Evolutionary conservation across 768 basidiomycete genomes (phyloP).

Genomic region (Mycena vitilis): DNA sequence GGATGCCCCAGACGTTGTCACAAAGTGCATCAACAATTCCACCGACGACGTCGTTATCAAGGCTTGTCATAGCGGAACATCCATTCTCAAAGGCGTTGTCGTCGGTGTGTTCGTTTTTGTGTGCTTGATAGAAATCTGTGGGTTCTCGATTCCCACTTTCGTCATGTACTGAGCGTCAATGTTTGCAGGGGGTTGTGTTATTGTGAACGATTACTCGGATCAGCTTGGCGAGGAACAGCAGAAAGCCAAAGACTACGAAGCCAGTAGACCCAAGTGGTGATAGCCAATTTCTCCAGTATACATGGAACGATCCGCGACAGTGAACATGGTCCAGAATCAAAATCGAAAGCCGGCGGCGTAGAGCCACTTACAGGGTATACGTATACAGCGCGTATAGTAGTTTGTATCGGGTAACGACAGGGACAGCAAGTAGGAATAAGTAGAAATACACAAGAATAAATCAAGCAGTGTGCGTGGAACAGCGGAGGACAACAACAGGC

Average conservation of each 20-base stretch:
- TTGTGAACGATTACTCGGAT: constrained; percentile 56
- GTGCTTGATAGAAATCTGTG: constrained; percentile 63
- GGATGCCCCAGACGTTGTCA: constrained; percentile 51
- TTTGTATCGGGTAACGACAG: not conserved
- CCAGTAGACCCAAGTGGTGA: constrained; percentile 46
- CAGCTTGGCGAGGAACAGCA: constrained; percentile 60
- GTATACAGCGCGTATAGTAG: not conserved
- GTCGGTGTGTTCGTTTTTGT: constrained; percentile 55
- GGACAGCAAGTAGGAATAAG: not conserved
- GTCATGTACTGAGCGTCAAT: not conserved
- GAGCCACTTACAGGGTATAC: constrained; percentile 8
- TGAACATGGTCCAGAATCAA: too few relatives aligned
- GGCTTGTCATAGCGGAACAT: constrained; percentile 53
- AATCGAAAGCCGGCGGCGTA: not conserved
- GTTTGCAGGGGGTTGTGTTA: constrained; percentile 57
- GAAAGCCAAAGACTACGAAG: constrained; percentile 50
- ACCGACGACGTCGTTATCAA: constrained; percentile 44
- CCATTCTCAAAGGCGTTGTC: constrained; percentile 55
- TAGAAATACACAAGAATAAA: constrained; percentile 2
- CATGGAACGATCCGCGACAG: too few relatives aligned
- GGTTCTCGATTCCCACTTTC: constrained; percentile 31
- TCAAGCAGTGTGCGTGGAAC: constrained; percentile 12
- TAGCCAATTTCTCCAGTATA: not conserved
- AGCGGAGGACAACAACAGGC: not conserved
- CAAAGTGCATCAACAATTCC: constrained; percentile 51